phyloP scores from a whole-genome alignment of 2,329 filamentous ascomycete genomes.

The Fusarium sp. region DNA sequence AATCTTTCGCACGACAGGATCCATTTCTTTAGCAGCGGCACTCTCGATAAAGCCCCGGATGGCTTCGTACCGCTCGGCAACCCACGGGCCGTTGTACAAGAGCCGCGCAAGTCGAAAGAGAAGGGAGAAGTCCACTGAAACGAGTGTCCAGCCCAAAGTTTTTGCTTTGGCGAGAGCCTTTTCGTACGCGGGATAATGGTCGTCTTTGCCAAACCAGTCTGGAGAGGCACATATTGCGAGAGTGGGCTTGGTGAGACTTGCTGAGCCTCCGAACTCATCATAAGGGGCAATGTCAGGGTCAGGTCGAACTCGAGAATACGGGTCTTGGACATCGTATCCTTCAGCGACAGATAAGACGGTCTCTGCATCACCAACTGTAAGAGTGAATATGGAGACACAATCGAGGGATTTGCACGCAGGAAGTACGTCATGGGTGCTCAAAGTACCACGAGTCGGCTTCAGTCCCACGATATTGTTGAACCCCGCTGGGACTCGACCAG shows the following conservation, averaged over 20 bases:
- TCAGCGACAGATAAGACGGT: conserved; percentile 59
- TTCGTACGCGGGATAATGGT: conserved; percentile 56
- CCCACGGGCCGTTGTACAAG: conserved; percentile 66
- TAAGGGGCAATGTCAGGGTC: not conserved
- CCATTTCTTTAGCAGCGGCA: conserved; percentile 43
- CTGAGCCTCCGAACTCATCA: conserved; percentile 44
- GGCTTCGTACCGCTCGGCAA: conserved; percentile 65
- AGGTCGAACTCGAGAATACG: conserved; percentile 58
- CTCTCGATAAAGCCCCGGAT: conserved; percentile 57
- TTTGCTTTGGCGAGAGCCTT: conserved; percentile 50
- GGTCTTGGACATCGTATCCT: conserved; percentile 58
- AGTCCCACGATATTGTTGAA: conserved; percentile 63
- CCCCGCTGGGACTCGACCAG: conserved; percentile 62
- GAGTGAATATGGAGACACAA: conserved; percentile 64
- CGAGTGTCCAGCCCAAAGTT: conserved; percentile 52
- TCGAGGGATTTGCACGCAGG: conserved; percentile 67
- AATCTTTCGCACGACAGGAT: conserved; percentile 49
- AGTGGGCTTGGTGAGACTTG: conserved; percentile 41
- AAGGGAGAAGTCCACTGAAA: conserved; percentile 56
- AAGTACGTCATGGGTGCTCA: conserved; percentile 59
- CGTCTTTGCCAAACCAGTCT: conserved; percentile 46
- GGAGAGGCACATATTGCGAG: conserved; percentile 54
- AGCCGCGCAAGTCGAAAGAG: conserved; percentile 63
- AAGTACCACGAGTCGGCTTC: conserved; percentile 62
- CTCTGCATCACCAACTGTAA: conserved; percentile 59